Evolutionary conservation across 163 green algal species (phyloP), one percentile per base, ranked within the genome.

Genomic region (Scenedesmus sp.): DNA sequence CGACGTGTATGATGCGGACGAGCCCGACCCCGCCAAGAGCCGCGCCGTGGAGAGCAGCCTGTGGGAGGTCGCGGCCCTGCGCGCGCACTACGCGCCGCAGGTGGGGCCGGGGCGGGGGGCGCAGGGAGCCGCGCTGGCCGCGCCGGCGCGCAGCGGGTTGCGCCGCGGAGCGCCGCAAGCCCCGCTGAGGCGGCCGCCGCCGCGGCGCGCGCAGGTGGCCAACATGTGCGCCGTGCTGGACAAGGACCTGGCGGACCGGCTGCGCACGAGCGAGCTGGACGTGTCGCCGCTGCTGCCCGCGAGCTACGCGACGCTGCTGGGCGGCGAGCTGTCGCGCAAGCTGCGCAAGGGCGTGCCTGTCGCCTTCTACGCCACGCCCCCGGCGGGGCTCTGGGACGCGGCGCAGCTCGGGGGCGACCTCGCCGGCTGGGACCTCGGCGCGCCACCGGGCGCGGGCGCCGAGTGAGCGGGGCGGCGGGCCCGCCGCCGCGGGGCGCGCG

Each of bases 41-140:
- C 58, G 87, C 4, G 93, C 92, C 2, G 82, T 98, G 63, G 92
- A 97, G 83, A 97, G 92, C 84, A 95, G 87, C 17, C 83, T 99
- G 80, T 99, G 96, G 96, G 96, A 99, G 88, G 34, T 98, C 20
- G 85, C 91, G 50, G 88, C 87, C 2, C 85, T 99, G 14, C 70
- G 84, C 22, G 75, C 82, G 33, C 96, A 99, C 85, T 94, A 94
- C 82, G 92, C 86, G 74, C 94, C 92, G 9, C 86, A 94, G 84
- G 93, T 97, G 70, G 22, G 10, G 24, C 50, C 10, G 4, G 24
- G 4, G 22, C 50, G 22, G 7, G 39, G 39, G 7, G 39, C 10
- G 7, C 39, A 47, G 39, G n/a, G n/a, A n/a, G n/a, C n/a, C n/a
- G n/a, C n/a, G n/a, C n/a, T n/a, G n/a, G n/a, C n/a, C n/a, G n/a